Percentiles rank a stretch among this genome's conserved stretches.
phyloP scores from a whole-genome alignment of 768 basidiomycete species.

The Scleroderma citrinum region DNA sequence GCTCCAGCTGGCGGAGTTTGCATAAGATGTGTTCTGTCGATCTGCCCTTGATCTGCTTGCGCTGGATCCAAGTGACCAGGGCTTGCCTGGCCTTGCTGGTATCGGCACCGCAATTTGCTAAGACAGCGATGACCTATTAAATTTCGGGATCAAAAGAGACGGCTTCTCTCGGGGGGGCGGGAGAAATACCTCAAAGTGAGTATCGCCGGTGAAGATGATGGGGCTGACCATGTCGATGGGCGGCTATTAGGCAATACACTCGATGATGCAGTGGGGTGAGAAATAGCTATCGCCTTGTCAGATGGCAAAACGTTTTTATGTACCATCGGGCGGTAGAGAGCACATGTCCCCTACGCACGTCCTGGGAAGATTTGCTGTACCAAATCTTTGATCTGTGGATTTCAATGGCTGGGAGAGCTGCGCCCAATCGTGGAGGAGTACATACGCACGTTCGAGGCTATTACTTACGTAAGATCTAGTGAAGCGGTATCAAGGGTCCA shows the following conservation, averaged over 20 bases:
- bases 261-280: background rate
- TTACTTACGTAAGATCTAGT: too few species aligned
- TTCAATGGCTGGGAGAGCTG: too few species aligned
- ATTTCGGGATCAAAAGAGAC: background rate
- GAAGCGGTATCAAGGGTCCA: too few species aligned
- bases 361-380: too few species aligned
- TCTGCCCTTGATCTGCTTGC: slow-evolving; percentile 25
- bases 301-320: too few species aligned
- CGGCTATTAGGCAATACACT: background rate
- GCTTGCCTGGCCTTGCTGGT: slow-evolving; percentile 21
- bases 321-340: too few species aligned
- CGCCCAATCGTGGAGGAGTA: too few species aligned
- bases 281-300: background rate
- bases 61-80: slow-evolving; percentile 24
- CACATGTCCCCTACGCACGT: too few species aligned
- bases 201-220: slow-evolving; percentile 23
- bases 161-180: background rate
- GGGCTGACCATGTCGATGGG: slow-evolving; percentile 15
- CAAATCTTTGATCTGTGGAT: too few species aligned
- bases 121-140: slow-evolving; percentile 25
- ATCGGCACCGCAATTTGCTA: slow-evolving; percentile 29
- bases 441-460: too few species aligned
- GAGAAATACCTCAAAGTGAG: slow-evolving; percentile 23
- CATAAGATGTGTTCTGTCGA: slow-evolving; percentile 25
- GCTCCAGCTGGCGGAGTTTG: slow-evolving; percentile 24